Base-by-base conservation (phyloP, 257 asterid genomes). In the Parsonsia alboflavescens region DNA sequence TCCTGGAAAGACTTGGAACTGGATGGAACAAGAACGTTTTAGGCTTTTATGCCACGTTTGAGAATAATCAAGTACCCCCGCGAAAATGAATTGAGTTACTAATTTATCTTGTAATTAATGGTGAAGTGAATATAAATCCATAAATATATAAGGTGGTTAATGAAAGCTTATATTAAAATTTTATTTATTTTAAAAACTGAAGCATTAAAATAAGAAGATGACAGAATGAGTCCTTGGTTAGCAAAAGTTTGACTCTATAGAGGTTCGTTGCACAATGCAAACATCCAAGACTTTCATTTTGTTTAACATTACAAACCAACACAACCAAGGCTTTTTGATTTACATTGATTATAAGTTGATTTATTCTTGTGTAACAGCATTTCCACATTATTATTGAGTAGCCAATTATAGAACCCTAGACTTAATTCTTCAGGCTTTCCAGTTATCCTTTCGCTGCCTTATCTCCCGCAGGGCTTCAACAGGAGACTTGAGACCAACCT, bases 401-500 rank as follows among this genome's bases (percentile, higher is more conserved):
- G 22, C 24, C 19, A n/a, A 30, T 22, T 39, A 49, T 21, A 42
- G 13, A 22, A 0, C 7, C 12, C 4, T 10, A 19, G 12, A 69
- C n/a, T 50, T 7, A 16, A 44, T 56, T 52, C 26, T 22, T 59
- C 85, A 78, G 79, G 91, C 89, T 79, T 77, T 87, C 97, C 97
- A 91, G 69, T 85, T 85, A 86, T 91, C 96, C 89, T 93, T 93
- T 1, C 83, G 89, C 80, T 74, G 75, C 79, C 98, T 78, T 64
- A 93, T 87, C 86, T 87, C 90, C 67, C 76, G 75, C 70, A 93
- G 36, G 68, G 97, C 96, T 69, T 93, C 98, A 11, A 87, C 92
- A 3, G 95, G 88, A n/a, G 97, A 90, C 78, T 80, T 87, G 86
- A 87, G 79, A 28, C 94, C 91, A 48, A 91, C 92, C 75, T 84